Base-by-base conservation (phyloP, 768 basidiomycete genomes). In the Macrolepiota fuliginosa region DNA sequence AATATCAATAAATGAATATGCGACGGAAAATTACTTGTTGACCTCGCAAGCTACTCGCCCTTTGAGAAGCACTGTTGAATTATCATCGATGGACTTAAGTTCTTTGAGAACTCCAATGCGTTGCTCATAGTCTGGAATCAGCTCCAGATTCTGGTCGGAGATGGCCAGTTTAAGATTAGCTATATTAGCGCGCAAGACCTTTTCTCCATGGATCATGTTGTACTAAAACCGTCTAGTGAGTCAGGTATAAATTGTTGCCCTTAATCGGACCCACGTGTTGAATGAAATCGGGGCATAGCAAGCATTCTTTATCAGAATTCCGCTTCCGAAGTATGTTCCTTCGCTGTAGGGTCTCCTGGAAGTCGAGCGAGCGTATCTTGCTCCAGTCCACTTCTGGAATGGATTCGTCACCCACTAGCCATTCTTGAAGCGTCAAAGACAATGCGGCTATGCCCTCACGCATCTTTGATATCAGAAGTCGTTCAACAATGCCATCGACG, bases 1-100 rank as follows among this genome's bases (percentile, higher is more conserved):
- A 47, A 64, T 40, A 46, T 59, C 61, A 37, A 61, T 35, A 19
- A 27, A 29, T 24, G 42, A 25, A 42, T 7, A 62, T 22, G 22
- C 22, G 13, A 12, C 12, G 37, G 50, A 15, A 13, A 11, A 0
- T 57, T 25, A 39, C 25, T 54, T 60, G 70, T 76, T 55, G 62
- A 95, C 96, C 81, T 99, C 97, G 78, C 97, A 99, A 35, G 97
- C 97, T 15, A 99, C 97, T 53, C 97, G 86, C 17, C 97, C 97
- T 72, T 99, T 99, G 54, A 99, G 81, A 32, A 93, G 82, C 2
- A 99, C 95, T 0, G 96, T 99, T 35, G 93, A 91, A 67, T 98
- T 94, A 62, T 96, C 92, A 70, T 98, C 90, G 68, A 99, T 92
- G 71, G 98, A 97, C 64, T 91, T 88, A 24, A 99, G 82, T 49